These are phyloP conservation scores for Hanseniaspora meyeri DNA, from an alignment of 805 yeast genomes.

Conservation along the genomic window DNA sequence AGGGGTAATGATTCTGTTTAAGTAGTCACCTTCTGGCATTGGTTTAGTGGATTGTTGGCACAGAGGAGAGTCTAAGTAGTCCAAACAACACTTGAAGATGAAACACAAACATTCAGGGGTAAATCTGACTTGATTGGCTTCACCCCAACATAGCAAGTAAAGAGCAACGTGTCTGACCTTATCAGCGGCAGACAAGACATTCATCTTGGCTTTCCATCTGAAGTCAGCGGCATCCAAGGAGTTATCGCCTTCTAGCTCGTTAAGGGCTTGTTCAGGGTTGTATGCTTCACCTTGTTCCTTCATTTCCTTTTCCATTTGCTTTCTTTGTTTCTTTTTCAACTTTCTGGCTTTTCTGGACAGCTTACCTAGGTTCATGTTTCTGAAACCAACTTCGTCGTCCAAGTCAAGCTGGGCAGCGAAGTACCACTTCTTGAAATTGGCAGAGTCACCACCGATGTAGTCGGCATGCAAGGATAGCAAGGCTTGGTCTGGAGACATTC, in stretches of 20 bases:
- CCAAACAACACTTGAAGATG: conserved; percentile 88
- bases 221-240: conserved; percentile 71
- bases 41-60: conserved; percentile 81
- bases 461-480: conserved; percentile 72
- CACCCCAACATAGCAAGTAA: conserved; percentile 75
- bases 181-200: conserved; percentile 57
- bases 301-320: conserved; percentile 57
- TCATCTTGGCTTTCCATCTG: conserved; percentile 78
- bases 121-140: conserved; percentile 88
- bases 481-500: conserved; percentile 86
- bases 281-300: conserved; percentile 48
- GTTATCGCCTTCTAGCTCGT: conserved; percentile 69
- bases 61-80: conserved; percentile 75
- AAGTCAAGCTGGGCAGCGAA: conserved; percentile 80
- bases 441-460: conserved; percentile 76
- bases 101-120: conserved; percentile 82
- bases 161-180: conserved; percentile 68
- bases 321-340: conserved; percentile 69
- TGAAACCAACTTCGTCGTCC: conserved; percentile 73
- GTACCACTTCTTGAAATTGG: conserved; percentile 79
- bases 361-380: conserved; percentile 69
- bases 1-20: conserved; percentile 88
- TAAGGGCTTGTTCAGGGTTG: conserved; percentile 45
- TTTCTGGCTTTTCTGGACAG: conserved; percentile 67
- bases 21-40: conserved; percentile 76